Conservation (phyloP, 495 filamentous ascomycete species). For the Penicillium antarcticum region DNA sequence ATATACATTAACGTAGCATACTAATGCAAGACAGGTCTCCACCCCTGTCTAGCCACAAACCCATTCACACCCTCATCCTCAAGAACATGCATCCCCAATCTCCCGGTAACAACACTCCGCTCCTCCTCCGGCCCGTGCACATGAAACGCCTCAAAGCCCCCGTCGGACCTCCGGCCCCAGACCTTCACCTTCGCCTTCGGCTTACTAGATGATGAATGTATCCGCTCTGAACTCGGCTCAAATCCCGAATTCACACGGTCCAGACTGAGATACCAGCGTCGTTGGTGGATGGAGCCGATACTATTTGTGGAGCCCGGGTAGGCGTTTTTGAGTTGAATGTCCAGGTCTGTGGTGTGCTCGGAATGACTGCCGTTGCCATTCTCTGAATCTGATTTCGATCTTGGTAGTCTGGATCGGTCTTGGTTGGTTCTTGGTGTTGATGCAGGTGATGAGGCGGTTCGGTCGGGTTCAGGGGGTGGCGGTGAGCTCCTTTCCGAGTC, state of each 20-base stretch:
- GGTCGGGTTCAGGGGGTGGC: not conserved
- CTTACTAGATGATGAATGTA: too few species aligned
- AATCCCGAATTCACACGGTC: constrained; percentile 57
- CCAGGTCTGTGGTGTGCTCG: constrained; percentile 30
- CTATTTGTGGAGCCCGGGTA: constrained; percentile 61
- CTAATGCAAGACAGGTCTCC: constrained; percentile 54
- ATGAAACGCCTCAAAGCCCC: constrained; percentile 53
- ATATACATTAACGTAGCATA: not conserved
- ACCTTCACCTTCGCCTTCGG: too few species aligned
- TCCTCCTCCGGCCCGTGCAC: constrained; percentile 56
- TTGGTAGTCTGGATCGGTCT: too few species aligned
- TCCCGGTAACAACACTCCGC: constrained; percentile 60
- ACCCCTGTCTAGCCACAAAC: constrained; percentile 53
- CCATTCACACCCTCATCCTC: constrained; percentile 54
- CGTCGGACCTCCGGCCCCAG: constrained; percentile 16
- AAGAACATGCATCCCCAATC: constrained; percentile 53
- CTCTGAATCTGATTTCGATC: not conserved
- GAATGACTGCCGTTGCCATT: constrained; percentile 7
- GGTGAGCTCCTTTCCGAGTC: constrained; percentile 9
- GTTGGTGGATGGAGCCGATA: constrained; percentile 62
- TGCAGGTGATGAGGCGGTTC: too few species aligned
- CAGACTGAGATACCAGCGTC: constrained; percentile 58
- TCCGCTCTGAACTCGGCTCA: constrained; percentile 7
- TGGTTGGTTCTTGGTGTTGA: not conserved
- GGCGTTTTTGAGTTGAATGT: constrained; percentile 59